Evolutionary conservation across 768 basidiomycete genomes (phyloP).

Genomic region (Chalciporus chontae): DNA sequence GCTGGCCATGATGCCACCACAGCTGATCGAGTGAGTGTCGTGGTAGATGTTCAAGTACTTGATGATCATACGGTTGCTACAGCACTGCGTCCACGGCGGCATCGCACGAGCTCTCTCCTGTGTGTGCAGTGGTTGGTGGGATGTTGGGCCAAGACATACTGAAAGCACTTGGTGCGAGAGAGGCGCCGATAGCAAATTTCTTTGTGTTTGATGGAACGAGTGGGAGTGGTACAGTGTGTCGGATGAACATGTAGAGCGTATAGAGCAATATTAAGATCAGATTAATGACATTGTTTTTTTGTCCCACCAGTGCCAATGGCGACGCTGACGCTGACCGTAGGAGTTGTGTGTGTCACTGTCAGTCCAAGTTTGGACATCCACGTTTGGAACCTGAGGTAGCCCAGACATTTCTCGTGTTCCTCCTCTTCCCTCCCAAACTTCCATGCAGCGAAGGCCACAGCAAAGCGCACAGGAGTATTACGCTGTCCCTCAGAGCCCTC

Average conservation of each 20-base stretch:
- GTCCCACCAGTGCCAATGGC: too few species aligned
- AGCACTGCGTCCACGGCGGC: conserved; percentile 74
- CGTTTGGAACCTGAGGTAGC: conserved; percentile 20
- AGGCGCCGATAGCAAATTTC: conserved; percentile 91
- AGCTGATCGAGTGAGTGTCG: conserved; percentile 54
- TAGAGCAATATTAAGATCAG: background rate
- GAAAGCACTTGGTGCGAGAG: conserved; percentile 85
- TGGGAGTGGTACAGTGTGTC: conserved; percentile 68
- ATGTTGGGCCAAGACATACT: conserved; percentile 93
- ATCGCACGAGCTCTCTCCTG: conserved; percentile 83
- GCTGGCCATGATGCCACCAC: conserved; percentile 51
- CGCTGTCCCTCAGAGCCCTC: conserved; percentile 63
- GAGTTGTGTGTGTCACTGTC: too few species aligned
- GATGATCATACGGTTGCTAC: conserved; percentile 12
- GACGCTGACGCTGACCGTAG: too few species aligned
- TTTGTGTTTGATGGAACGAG: conserved; percentile 83
- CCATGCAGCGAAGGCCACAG: conserved; percentile 43
- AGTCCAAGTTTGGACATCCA: conserved; percentile 24
- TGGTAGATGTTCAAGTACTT: background rate
- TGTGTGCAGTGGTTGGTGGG: conserved; percentile 93
- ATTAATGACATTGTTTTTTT: background rate
- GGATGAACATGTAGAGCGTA: conserved; percentile 40
- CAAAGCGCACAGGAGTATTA: conserved; percentile 54
- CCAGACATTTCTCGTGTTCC: conserved; percentile 9
- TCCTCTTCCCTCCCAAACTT: conserved; percentile 12